Conservation (phyloP, 495 filamentous ascomycete genomes). For the Xylaria castorea region DNA sequence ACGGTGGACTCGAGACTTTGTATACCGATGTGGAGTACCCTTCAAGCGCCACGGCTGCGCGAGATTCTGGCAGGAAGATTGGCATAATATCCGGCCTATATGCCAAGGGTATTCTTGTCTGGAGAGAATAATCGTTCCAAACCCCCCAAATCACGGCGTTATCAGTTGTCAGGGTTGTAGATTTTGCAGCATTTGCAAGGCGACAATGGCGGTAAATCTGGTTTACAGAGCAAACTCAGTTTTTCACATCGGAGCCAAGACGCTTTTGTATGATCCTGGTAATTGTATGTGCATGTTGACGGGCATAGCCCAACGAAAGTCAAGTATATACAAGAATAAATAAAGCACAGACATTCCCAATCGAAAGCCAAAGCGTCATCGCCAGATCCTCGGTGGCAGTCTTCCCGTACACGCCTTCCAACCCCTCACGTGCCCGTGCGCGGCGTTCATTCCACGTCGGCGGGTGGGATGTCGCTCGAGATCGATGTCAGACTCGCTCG, state of each 20-base stretch:
- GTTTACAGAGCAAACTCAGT: background rate
- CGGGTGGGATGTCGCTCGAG: background rate
- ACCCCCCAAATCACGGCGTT: no score
- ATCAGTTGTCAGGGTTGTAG: background rate
- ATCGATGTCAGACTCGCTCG: constrained; percentile 2
- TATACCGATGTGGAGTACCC: constrained; percentile 46
- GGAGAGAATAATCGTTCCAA: constrained; percentile 39
- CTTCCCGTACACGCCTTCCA: constrained; percentile 1
- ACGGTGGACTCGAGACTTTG: constrained; percentile 42
- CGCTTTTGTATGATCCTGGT: background rate
- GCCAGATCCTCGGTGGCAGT: background rate
- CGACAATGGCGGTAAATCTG: background rate
- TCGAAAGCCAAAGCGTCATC: background rate
- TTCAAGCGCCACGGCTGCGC: constrained; percentile 44
- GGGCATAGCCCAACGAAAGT: background rate
- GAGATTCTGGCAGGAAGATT: constrained; percentile 47
- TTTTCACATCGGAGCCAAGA: background rate
- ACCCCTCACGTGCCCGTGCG: background rate
- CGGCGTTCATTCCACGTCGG: constrained; percentile 1
- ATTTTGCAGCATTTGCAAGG: background rate
- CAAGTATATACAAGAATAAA: constrained; percentile 27
- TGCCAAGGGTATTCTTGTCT: constrained; percentile 52
- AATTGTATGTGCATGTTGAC: constrained; percentile 21
- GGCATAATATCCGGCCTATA: constrained; percentile 53
- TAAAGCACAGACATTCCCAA: background rate